These are phyloP conservation scores for Blyttiomyces sp. DNA, from an alignment of 371 early-diverging fungal species.

Conservation along the genomic window DNA sequence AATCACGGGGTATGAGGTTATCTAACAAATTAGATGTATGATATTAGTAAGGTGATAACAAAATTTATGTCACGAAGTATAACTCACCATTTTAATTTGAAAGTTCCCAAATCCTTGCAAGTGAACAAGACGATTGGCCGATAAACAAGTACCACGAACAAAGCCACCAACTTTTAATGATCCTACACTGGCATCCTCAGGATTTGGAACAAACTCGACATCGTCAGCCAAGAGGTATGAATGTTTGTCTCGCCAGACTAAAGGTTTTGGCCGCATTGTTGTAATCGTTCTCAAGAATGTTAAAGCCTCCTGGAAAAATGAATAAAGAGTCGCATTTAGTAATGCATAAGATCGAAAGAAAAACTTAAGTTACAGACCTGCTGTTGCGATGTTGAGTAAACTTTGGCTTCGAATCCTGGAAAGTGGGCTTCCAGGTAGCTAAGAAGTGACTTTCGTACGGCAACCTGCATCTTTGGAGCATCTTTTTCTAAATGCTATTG, in stretches of 20 bases:
- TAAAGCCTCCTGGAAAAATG: conserved; percentile 29
- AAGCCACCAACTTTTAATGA: conserved; percentile 79
- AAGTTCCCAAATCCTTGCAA: conserved; percentile 89
- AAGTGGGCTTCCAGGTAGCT: conserved; percentile 84
- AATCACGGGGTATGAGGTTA: neutral
- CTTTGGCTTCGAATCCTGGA: conserved; percentile 67
- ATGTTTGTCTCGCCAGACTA: conserved; percentile 85
- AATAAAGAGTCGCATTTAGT: neutral
- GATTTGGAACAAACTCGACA: conserved; percentile 57
- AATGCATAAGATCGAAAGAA: no score
- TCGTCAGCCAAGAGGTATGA: conserved; percentile 83
- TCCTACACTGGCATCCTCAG: conserved; percentile 41
- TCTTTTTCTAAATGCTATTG: conserved; percentile 63
- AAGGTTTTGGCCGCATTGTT: conserved; percentile 65
- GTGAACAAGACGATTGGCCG: conserved; percentile 86
- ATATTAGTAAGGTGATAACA: no score
- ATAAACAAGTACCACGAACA: conserved; percentile 69
- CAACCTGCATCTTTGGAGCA: conserved; percentile 63
- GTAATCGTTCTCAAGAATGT: conserved; percentile 31
- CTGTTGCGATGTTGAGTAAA: conserved; percentile 41
- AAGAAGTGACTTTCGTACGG: conserved; percentile 76
- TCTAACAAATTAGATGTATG: conserved; percentile 1
- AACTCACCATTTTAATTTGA: conserved; percentile 69
- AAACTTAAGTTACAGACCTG: no score
- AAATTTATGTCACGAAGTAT: neutral